phyloP scores from a whole-genome alignment of 108 stramenopile genomes.

The Epipyxis sp. region DNA sequence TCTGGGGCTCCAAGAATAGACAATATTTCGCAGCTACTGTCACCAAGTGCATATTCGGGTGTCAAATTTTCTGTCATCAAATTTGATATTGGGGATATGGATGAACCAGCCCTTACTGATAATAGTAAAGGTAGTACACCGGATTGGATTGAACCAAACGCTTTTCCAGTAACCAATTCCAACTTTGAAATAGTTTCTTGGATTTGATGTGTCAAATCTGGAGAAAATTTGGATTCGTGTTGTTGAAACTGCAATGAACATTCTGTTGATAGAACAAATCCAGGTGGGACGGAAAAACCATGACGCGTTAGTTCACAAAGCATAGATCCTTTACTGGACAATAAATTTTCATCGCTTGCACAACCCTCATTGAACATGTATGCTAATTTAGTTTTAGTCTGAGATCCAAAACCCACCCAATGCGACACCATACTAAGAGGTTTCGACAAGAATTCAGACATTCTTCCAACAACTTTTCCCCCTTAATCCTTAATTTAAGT shows the following conservation, averaged over 20 bases:
- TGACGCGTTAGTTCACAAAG: not conserved
- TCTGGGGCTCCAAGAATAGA: not conserved
- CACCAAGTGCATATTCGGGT: too few relatives aligned
- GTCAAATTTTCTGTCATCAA: too few relatives aligned
- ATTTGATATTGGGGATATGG: too few relatives aligned
- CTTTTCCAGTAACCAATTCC: not conserved
- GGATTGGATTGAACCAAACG: not conserved
- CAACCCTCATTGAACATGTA: conserved; percentile 26
- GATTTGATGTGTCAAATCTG: not conserved
- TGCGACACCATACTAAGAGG: too few relatives aligned
- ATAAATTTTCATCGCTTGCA: not conserved
- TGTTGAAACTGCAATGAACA: not conserved
- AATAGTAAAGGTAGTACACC: conserved; percentile 6
- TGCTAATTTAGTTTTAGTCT: too few relatives aligned
- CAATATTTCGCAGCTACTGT: not conserved
- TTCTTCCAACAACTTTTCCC: too few relatives aligned
- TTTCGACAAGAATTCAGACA: too few relatives aligned
- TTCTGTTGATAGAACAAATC: conserved; percentile 5
- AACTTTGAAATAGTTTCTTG: not conserved
- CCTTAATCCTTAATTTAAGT: too few relatives aligned
- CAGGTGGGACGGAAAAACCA: not conserved
- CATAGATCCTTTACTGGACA: not conserved
- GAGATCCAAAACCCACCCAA: too few relatives aligned
- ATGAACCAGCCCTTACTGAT: conserved; percentile 24
- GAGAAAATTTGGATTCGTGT: not conserved